Evolutionary conservation across 768 basidiomycete genomes (phyloP).

Genomic region (Leccinum disarticulatum): DNA sequence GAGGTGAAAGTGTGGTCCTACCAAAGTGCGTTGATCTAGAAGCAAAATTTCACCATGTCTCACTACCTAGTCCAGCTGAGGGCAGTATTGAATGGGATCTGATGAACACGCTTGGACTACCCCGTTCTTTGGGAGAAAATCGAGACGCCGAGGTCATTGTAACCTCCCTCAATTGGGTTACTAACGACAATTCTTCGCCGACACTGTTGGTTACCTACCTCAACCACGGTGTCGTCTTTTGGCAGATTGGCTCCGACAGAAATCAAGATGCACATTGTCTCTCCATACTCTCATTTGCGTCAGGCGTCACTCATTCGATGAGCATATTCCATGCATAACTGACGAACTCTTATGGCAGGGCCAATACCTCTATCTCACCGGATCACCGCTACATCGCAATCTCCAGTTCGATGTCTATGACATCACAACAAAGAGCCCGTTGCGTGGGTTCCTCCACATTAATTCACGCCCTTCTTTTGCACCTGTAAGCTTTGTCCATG

Average conservation of each 20-base stretch:
- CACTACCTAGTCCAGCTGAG: too few relatives aligned
- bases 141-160: neutral
- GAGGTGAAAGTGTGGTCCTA: neutral
- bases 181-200: neutral
- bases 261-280: neutral
- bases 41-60: too few relatives aligned
- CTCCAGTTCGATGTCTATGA: neutral
- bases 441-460: neutral
- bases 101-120: neutral
- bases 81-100: neutral
- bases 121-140: neutral
- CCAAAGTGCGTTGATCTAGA: neutral
- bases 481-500: neutral
- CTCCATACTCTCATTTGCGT: neutral
- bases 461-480: neutral
- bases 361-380: neutral
- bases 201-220: neutral
- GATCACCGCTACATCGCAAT: neutral
- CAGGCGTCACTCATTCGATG: neutral
- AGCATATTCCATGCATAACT: too few relatives aligned
- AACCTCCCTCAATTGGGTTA: neutral
- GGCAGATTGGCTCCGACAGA: neutral
- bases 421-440: neutral
- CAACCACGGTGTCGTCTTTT: neutral
- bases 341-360: neutral